A percentile compares a stretch with the other conserved stretches of the same genome.
Conservation (phyloP, 208 protist species). For the Crithidia expoeki region DNA sequence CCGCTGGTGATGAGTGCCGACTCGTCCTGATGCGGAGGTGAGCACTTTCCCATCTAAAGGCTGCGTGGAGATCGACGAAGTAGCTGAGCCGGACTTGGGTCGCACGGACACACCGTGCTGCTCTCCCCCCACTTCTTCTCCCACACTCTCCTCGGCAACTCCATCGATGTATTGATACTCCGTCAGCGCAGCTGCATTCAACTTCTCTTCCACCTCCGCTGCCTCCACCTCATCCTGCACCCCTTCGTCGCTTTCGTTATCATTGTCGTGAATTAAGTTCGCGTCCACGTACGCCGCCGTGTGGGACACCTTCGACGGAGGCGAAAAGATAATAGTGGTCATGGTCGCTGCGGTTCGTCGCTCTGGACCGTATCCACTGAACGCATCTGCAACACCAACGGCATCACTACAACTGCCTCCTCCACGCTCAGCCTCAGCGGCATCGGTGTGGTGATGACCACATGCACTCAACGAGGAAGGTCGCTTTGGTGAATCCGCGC, state of each 20-base stretch:
- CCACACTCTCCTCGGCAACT: too few relatives aligned
- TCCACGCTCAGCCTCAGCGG: background rate
- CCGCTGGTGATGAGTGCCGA: too few relatives aligned
- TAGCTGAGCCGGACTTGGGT: too few relatives aligned
- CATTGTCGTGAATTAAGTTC: background rate
- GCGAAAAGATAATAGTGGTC: background rate
- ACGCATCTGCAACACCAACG: too few relatives aligned
- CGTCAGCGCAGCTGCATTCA: too few relatives aligned
- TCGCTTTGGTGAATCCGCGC: background rate
- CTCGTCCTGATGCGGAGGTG: too few relatives aligned
- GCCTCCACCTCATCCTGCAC: background rate
- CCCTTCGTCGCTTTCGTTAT: background rate
- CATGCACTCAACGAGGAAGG: background rate
- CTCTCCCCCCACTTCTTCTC: too few relatives aligned
- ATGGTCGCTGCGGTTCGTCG: background rate
- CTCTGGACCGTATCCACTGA: too few relatives aligned
- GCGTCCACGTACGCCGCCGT: slow-evolving; percentile 5
- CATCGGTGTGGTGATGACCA: background rate
- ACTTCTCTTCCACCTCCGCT: background rate
- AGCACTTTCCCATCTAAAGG: too few relatives aligned
- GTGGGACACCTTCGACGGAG: slow-evolving; percentile 1
- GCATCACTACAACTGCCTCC: background rate
- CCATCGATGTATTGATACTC: too few relatives aligned
- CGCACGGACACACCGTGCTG: too few relatives aligned
- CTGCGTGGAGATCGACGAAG: too few relatives aligned